Conservation (phyloP, 345 rosid genomes). For the Eutrema japonicum region DNA sequence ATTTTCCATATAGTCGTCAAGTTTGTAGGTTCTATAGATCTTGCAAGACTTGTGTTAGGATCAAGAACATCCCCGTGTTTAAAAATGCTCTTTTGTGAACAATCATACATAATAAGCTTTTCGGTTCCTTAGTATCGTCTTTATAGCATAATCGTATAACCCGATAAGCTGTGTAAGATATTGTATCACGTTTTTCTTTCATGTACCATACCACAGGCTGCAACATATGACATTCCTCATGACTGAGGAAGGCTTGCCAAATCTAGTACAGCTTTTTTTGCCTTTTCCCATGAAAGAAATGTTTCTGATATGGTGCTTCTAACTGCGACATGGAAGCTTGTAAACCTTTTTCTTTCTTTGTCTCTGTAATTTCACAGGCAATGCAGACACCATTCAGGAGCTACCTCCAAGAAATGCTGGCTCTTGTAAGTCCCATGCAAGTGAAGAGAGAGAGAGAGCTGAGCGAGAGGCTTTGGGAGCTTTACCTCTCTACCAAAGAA, state of each 20-base stretch:
- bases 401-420: slow-evolving; percentile 83
- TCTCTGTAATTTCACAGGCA: slow-evolving; percentile 49
- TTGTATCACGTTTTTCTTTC: neutral
- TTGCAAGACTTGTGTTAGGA: neutral
- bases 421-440: slow-evolving; percentile 63
- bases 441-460: slow-evolving; percentile 79
- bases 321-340: neutral
- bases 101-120: neutral
- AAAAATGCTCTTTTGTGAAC: neutral
- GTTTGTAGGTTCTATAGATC: neutral
- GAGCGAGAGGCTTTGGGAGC: slow-evolving; percentile 95
- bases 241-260: neutral
- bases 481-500: slow-evolving; percentile 81
- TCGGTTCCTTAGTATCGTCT: neutral
- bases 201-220: neutral
- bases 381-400: slow-evolving; percentile 85
- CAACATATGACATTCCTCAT: slow-evolving; percentile 11
- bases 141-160: neutral
- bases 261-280: neutral
- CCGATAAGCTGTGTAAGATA: neutral
- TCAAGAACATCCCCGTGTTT: slow-evolving; percentile 1
- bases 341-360: neutral
- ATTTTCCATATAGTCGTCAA: no score
- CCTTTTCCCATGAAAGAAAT: neutral
- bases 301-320: slow-evolving; percentile 1